Conservation (phyloP, 805 yeast genomes). For the Clavispora asparagi region DNA sequence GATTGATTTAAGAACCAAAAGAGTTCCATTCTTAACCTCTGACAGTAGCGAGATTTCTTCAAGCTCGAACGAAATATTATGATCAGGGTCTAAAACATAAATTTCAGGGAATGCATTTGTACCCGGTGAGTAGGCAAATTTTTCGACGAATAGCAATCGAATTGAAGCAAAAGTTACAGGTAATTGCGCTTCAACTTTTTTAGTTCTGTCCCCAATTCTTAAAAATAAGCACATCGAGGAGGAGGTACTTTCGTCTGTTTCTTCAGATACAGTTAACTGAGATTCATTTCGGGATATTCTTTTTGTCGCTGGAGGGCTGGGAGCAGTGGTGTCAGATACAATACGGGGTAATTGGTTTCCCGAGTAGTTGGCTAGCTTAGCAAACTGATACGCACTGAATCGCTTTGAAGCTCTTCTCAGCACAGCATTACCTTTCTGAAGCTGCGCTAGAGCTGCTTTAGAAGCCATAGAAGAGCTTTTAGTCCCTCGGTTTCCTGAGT, state of each 20-base stretch:
- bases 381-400: constrained; percentile 89
- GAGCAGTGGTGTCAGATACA: constrained; percentile 3
- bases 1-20: constrained; percentile 43
- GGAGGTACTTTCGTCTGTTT: neutral
- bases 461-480: neutral
- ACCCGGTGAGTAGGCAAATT: constrained; percentile 79
- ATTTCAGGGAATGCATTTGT: constrained; percentile 70
- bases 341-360: constrained; percentile 8
- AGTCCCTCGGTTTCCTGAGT: neutral
- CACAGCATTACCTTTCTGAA: constrained; percentile 77
- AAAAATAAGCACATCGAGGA: constrained; percentile 35
- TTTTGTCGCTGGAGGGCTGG: neutral
- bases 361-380: constrained; percentile 54
- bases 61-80: constrained; percentile 68
- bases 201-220: constrained; percentile 48
- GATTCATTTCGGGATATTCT: neutral
- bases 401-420: constrained; percentile 92
- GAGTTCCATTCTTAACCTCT: constrained; percentile 55
- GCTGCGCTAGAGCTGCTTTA: constrained; percentile 53
- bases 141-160: constrained; percentile 76
- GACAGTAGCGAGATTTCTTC: constrained; percentile 57
- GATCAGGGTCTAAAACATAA: constrained; percentile 57
- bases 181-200: constrained; percentile 42
- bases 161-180: constrained; percentile 51
- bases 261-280: neutral